A percentile compares a stretch with the other conserved stretches of the same genome.
Evolutionary conservation across 352 stramenopile genomes (phyloP).

Genomic region (Globisporangium cederbergense): DNA sequence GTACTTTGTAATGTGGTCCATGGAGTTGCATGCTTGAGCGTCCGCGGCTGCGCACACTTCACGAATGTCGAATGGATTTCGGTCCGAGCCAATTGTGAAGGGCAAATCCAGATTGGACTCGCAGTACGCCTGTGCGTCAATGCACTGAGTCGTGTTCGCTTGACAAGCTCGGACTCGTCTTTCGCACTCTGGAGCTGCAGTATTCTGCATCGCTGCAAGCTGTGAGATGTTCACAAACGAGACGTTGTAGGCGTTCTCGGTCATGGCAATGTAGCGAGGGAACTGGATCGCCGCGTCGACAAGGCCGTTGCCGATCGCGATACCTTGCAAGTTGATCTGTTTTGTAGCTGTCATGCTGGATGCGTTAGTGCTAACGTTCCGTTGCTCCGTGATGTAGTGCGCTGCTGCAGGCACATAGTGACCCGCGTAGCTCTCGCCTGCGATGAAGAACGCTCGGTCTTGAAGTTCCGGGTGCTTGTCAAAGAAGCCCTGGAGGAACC

Average conservation of each 20-base stretch:
- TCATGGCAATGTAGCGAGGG: neutral
- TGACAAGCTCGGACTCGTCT: neutral
- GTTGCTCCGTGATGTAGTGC: constrained; percentile 37
- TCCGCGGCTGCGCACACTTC: neutral
- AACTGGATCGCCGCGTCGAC: neutral
- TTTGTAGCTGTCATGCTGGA: neutral
- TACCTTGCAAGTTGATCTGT: neutral
- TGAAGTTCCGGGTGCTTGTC: constrained; percentile 40
- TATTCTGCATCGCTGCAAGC: neutral
- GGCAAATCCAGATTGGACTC: neutral
- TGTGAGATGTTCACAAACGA: neutral
- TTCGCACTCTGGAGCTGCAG: neutral
- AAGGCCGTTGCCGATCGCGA: neutral
- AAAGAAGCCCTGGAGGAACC: constrained; percentile 56
- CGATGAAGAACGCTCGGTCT: constrained; percentile 41
- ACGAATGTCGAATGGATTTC: constrained; percentile 66
- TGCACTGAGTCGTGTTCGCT: neutral
- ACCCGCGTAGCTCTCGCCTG: constrained; percentile 56
- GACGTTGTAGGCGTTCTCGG: neutral
- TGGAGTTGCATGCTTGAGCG: constrained; percentile 1
- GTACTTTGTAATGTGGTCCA: constrained; percentile 3
- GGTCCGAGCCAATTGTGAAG: constrained; percentile 10
- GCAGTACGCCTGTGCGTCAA: constrained; percentile 5
- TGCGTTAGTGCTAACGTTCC: neutral
- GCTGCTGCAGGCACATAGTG: constrained; percentile 48